A percentile compares a stretch with the other conserved stretches of the same genome.
phyloP scores from a whole-genome alignment of 805 yeast genomes.

The Barnettozyma siamensis region DNA sequence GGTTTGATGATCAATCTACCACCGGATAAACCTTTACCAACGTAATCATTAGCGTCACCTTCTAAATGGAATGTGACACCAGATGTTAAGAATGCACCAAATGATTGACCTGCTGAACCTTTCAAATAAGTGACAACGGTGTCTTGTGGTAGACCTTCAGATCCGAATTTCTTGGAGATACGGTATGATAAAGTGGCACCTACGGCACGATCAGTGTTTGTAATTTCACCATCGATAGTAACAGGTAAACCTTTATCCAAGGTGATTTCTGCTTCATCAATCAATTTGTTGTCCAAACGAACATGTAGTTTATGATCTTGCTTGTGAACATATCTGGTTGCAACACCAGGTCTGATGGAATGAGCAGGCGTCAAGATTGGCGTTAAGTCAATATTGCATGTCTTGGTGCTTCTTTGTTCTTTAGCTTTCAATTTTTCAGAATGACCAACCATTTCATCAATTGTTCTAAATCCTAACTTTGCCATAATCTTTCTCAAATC shows the following conservation, averaged over 20 bases:
- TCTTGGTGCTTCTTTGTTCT: conserved; percentile 85
- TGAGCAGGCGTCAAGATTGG: conserved; percentile 97
- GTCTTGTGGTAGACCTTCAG: conserved; percentile 89
- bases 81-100: conserved; percentile 95
- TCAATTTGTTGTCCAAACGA: conserved; percentile 90
- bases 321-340: conserved; percentile 85
- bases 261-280: conserved; percentile 94
- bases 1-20: conserved; percentile 92
- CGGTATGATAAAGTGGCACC: conserved; percentile 95
- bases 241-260: conserved; percentile 95
- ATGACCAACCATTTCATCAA: conserved; percentile 97
- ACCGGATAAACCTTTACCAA: conserved; percentile 95
- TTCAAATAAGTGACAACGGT: conserved; percentile 87
- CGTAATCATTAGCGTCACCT: conserved; percentile 98
- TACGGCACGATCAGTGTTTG: conserved; percentile 93
- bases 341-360: conserved; percentile 92
- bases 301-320: conserved; percentile 93
- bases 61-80: conserved; percentile 93
- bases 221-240: conserved; percentile 85
- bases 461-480: conserved; percentile 86
- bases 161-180: conserved; percentile 90
- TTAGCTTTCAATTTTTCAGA: conserved; percentile 85
- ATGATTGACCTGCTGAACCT: conserved; percentile 98
- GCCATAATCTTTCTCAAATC: conserved; percentile 95
- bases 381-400: conserved; percentile 82